A percentile compares a stretch with the other conserved stretches of the same genome.
Conservation (phyloP, 768 basidiomycete genomes). For the Psilocybe azurescens region DNA sequence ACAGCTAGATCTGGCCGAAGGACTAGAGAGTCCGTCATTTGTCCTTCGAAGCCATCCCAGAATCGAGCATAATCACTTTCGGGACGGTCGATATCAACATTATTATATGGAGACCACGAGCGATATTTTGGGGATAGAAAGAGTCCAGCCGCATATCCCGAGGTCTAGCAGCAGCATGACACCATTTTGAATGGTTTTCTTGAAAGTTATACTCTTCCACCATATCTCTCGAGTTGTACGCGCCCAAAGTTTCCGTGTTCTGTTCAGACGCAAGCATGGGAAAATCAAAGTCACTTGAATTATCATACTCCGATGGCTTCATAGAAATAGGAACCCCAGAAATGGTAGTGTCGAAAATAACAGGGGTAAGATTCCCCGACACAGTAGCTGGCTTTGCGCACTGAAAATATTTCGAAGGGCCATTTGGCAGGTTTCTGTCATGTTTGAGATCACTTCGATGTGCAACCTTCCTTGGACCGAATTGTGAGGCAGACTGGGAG, state of each 20-base stretch:
- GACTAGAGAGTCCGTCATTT: neutral
- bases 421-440: neutral
- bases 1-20: neutral
- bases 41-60: neutral
- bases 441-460: too few species aligned
- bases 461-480: neutral
- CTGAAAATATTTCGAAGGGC: conserved; percentile 15
- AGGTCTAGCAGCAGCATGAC: neutral
- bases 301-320: too few species aligned
- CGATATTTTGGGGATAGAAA: neutral
- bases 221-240: neutral
- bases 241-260: neutral
- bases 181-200: neutral
- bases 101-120: neutral
- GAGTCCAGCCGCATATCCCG: neutral
- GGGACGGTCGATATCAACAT: neutral
- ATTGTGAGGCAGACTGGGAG: conserved; percentile 37
- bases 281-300: neutral
- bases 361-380: neutral
- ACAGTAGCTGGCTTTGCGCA: neutral
- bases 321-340: too few species aligned
- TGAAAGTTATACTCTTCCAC: neutral
- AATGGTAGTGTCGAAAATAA: neutral
- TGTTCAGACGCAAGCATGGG: neutral
- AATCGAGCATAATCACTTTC: neutral